Percentiles rank a stretch among this genome's conserved stretches.
Conservation (phyloP, 176 grass and related monocot species). For the Musa schizocarpa region DNA sequence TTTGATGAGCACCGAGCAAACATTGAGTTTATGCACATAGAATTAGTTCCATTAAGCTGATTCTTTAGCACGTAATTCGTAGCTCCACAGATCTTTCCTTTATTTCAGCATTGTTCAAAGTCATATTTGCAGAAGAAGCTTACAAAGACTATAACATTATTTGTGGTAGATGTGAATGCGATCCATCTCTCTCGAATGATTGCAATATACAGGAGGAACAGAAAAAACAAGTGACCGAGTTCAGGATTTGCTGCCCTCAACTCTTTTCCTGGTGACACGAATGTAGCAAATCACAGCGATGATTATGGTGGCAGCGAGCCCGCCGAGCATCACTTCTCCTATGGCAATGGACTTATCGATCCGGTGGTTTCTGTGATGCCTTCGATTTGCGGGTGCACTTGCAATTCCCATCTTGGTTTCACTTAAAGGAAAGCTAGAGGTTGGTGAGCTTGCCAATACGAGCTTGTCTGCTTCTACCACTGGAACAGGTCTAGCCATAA, state of each 20-base stretch:
- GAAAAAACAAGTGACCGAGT: neutral
- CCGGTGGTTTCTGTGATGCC: conserved; percentile 25
- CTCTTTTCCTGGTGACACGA: conserved; percentile 69
- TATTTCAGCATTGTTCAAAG: too few relatives aligned
- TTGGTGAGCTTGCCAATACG: conserved; percentile 15
- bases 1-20: too few relatives aligned
- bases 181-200: too few relatives aligned
- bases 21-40: too few relatives aligned
- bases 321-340: conserved; percentile 60
- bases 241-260: conserved; percentile 44
- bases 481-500: conserved; percentile 41
- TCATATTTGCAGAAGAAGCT: too few relatives aligned
- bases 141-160: too few relatives aligned
- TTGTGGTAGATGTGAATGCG: too few relatives aligned
- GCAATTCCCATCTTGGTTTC: conserved; percentile 21
- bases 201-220: neutral
- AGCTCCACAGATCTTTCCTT: too few relatives aligned
- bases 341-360: conserved; percentile 67
- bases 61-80: too few relatives aligned
- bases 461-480: neutral
- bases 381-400: conserved; percentile 30
- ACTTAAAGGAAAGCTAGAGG: neutral
- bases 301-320: conserved; percentile 45
- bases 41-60: too few relatives aligned
- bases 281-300: conserved; percentile 66